phyloP scores from a whole-genome alignment of 1,284 basidiomycete species.

The Lentinula novae-zelandiae region DNA sequence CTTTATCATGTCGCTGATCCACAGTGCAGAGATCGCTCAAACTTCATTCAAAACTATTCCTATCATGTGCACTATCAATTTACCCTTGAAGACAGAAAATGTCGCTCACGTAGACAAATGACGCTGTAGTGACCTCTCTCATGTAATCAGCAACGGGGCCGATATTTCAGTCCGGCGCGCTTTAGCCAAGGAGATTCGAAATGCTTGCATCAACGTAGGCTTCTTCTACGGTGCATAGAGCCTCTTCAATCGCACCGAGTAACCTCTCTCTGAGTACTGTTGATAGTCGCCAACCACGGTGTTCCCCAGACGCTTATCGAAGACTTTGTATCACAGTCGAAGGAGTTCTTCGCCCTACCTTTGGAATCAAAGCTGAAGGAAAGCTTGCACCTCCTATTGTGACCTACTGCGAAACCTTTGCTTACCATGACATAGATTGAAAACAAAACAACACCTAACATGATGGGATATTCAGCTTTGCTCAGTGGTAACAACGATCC shows the following conservation, averaged over 20 bases:
- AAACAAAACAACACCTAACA: constrained; percentile 61
- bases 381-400: not conserved
- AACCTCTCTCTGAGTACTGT: not conserved
- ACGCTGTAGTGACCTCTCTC: constrained; percentile 48
- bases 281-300: constrained; percentile 61
- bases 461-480: constrained; percentile 70
- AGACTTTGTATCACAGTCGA: constrained; percentile 42
- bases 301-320: constrained; percentile 50
- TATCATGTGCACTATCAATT: constrained; percentile 27
- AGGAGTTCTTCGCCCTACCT: constrained; percentile 61
- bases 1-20: constrained; percentile 24
- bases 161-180: constrained; percentile 37
- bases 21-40: constrained; percentile 24
- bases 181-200: constrained; percentile 55
- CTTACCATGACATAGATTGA: constrained; percentile 47
- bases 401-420: not conserved
- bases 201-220: constrained; percentile 72
- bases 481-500: constrained; percentile 62
- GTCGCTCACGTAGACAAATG: not conserved
- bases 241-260: not conserved
- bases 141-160: constrained; percentile 31
- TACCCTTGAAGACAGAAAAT: not conserved
- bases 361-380: constrained; percentile 59
- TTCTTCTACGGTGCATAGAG: constrained; percentile 71
- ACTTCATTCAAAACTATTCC: constrained; percentile 32